Evolutionary conservation across 2,329 filamentous ascomycete species (phyloP).

Genomic region (Microcyclospora tardicrescens): DNA sequence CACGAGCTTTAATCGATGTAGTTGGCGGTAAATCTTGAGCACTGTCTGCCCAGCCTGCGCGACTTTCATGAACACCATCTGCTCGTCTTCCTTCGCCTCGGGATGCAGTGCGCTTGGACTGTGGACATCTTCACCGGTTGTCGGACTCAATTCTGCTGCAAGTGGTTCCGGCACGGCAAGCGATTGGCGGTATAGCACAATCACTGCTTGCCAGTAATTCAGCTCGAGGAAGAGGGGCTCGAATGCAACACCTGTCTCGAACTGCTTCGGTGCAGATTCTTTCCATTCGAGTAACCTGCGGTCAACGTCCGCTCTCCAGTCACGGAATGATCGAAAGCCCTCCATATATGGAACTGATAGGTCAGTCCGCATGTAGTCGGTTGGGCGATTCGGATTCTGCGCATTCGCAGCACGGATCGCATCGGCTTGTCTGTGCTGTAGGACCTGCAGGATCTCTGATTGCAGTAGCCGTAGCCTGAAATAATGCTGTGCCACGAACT

Average conservation of each 20-base stretch:
- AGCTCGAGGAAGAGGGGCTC: conserved; percentile 81
- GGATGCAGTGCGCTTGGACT: conserved; percentile 42
- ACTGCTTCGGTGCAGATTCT: conserved; percentile 60
- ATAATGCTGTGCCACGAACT: conserved; percentile 83
- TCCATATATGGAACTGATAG: conserved; percentile 76
- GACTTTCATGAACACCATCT: conserved; percentile 84
- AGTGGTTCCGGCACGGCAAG: conserved; percentile 70
- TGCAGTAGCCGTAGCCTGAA: conserved; percentile 78
- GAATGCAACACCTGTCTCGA: conserved; percentile 77
- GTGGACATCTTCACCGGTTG: conserved; percentile 41
- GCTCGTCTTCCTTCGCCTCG: conserved; percentile 68
- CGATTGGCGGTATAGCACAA: conserved; percentile 84
- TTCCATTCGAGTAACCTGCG: conserved; percentile 76
- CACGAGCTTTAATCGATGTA: conserved; percentile 77
- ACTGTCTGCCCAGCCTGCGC: conserved; percentile 92
- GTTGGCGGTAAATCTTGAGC: conserved; percentile 73
- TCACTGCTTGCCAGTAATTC: conserved; percentile 96
- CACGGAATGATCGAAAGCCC: conserved; percentile 71
- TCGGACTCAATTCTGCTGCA: conserved; percentile 57
- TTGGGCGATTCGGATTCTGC: conserved; percentile 31
- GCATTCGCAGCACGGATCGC: conserved; percentile 55
- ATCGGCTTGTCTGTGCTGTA: conserved; percentile 84
- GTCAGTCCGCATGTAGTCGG: conserved; percentile 57
- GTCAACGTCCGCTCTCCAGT: conserved; percentile 82
- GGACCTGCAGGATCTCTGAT: conserved; percentile 86